A percentile compares a stretch with the other conserved stretches of the same genome.
phyloP scores from a whole-genome alignment of 441 rosid species.

The Melastoma candidum region DNA sequence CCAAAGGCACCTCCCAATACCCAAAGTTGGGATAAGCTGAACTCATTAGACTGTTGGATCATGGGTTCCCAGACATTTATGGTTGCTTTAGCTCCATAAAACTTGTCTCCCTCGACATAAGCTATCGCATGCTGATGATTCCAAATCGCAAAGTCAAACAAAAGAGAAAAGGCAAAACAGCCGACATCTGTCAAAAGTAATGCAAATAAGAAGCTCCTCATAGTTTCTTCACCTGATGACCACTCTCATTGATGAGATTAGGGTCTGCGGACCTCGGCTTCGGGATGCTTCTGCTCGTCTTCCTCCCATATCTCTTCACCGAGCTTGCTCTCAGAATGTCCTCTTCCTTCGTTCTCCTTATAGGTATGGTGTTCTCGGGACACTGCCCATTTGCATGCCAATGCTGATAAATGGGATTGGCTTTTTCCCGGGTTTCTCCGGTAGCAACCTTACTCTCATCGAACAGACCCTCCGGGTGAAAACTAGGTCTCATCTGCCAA shows the following conservation, averaged over 20 bases:
- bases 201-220: slow-evolving; percentile 5
- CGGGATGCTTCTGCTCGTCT: slow-evolving; percentile 67
- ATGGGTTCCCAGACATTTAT: slow-evolving; percentile 97
- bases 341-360: slow-evolving; percentile 75
- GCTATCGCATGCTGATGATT: slow-evolving; percentile 82
- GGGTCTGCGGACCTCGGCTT: slow-evolving; percentile 80
- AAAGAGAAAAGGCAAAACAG: neutral
- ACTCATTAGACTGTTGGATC: slow-evolving; percentile 88
- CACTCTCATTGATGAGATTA: slow-evolving; percentile 63
- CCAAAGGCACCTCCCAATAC: slow-evolving; percentile 97
- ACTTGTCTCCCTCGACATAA: slow-evolving; percentile 84
- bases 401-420: slow-evolving; percentile 53
- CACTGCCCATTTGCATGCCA: slow-evolving; percentile 83
- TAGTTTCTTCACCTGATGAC: slow-evolving; percentile 60
- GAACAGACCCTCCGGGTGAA: slow-evolving; percentile 76
- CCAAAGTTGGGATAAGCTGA: slow-evolving; percentile 97
- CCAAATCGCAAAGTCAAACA: slow-evolving; percentile 12
- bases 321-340: slow-evolving; percentile 90
- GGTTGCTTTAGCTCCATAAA: slow-evolving; percentile 91
- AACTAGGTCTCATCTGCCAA: slow-evolving; percentile 70
- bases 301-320: slow-evolving; percentile 81
- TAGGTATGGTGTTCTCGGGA: slow-evolving; percentile 67
- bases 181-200: slow-evolving; percentile 3
- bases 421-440: slow-evolving; percentile 27
- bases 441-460: slow-evolving; percentile 59